Base-by-base conservation (phyloP, 768 basidiomycete genomes). In the Mycena vulgaris region DNA sequence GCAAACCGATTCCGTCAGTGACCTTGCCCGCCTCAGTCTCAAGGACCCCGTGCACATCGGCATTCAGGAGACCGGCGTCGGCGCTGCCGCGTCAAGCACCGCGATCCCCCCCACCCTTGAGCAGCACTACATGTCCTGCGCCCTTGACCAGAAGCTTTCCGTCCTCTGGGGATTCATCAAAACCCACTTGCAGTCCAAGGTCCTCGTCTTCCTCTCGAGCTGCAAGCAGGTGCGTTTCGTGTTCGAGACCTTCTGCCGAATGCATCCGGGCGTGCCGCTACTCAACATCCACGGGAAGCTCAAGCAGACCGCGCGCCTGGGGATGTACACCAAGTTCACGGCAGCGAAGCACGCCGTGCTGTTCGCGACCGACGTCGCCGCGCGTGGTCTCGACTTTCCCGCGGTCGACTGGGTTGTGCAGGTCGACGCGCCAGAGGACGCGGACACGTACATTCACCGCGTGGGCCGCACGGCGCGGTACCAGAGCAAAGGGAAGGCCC, bases 221-320 rank as follows among this genome's bases (percentile, higher is more conserved):
- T 94, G 96, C 79, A 99, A 98, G 80, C 98, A 99, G 82, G 96
- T 99, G 58, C 95, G 97, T 23, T 99, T 98, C 80, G 92, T 93
- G 9, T 98, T 93, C 77, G 97, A 98, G 83, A 95, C 93, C 19
- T 98, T 99, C 81, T 93, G 95, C 83, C 93, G 93, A 80, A 90
- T 99, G 86, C 97, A 97, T 71, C 97, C 97, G 0, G 97, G 97
- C 74, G 85, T 96, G 6, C 91, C 97, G 5, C 86, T 99, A n/a
- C 87, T 99, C 25, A 94, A 97, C 78, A 83, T 99, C 10, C 96
- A 99, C 76, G 97, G 97, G 37, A 98, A 98, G 79, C 96, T 98
- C 78, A 98, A 98, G 79, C 97, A 98, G 77, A 87, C 91, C n/a
- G 92, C 94, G 39, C 89, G 97, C 53, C 82, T 98, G 62, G 85